Percentiles rank a stretch among this genome's conserved stretches.
Conservation (phyloP, 305 asterid genomes). For the Ilex paraguariensis region DNA sequence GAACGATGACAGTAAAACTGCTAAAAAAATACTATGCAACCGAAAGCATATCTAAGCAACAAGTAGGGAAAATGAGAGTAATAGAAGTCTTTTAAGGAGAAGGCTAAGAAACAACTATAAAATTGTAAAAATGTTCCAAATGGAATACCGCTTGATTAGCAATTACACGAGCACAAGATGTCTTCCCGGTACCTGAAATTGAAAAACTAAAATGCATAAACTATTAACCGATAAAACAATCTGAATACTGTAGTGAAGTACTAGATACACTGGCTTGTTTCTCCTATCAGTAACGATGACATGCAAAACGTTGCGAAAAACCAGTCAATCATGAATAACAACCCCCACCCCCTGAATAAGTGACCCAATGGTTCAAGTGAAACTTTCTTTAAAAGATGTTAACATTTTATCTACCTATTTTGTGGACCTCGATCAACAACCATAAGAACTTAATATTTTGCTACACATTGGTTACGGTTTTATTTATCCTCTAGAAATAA, state of each 20-base stretch:
- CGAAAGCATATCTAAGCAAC: background rate
- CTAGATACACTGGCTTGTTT: too few relatives aligned
- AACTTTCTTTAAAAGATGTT: background rate
- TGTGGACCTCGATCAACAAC: background rate
- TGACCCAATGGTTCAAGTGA: too few relatives aligned
- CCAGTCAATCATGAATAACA: background rate
- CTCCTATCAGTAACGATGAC: too few relatives aligned
- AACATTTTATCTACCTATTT: too few relatives aligned
- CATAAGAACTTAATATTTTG: too few relatives aligned
- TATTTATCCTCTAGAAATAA: too few relatives aligned
- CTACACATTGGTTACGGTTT: too few relatives aligned
- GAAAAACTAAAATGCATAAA: conserved; percentile 24
- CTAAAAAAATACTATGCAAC: background rate
- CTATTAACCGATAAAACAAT: background rate
- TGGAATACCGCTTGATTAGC: conserved; percentile 81
- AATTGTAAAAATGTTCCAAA: background rate
- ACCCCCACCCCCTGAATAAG: background rate
- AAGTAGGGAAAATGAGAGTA: too few relatives aligned
- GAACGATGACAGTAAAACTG: background rate
- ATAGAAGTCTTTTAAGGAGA: too few relatives aligned
- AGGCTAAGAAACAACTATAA: background rate
- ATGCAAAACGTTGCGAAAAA: background rate
- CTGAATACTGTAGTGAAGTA: background rate
- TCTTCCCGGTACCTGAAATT: conserved; percentile 94
- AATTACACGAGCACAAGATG: conserved; percentile 98